Evolutionary conservation across 805 yeast species (phyloP).

Genomic region (Kuraishia capsulata): DNA sequence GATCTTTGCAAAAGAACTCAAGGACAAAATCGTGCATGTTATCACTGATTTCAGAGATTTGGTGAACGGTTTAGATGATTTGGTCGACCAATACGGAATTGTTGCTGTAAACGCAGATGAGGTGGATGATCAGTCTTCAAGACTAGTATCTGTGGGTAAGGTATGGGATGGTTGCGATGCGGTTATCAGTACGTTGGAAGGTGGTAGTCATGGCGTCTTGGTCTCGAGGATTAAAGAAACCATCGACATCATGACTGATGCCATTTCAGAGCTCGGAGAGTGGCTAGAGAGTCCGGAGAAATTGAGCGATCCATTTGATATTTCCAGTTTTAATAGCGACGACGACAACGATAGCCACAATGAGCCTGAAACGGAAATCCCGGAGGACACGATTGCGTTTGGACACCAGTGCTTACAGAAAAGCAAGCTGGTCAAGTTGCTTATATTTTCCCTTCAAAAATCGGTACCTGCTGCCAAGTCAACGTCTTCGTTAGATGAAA

Average conservation of each 20-base stretch:
- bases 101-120: constrained; percentile 9
- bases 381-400: constrained; percentile 24
- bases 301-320: constrained; percentile 26
- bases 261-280: constrained; percentile 55
- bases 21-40: constrained; percentile 12
- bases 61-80: constrained; percentile 12
- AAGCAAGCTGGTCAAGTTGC: constrained; percentile 45
- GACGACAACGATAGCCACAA: constrained; percentile 17
- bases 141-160: constrained; percentile 55
- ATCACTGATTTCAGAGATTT: constrained; percentile 7
- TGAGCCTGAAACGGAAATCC: constrained; percentile 5
- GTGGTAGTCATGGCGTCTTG: constrained; percentile 47
- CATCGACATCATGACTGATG: constrained; percentile 45
- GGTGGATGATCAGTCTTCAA: constrained; percentile 21
- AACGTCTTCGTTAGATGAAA: constrained; percentile 4
- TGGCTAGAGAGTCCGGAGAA: constrained; percentile 61
- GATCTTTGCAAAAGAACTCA: constrained; percentile 21
- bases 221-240: constrained; percentile 35
- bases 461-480: constrained; percentile 35
- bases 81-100: constrained; percentile 10
- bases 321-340: constrained; percentile 8
- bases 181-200: constrained; percentile 28
- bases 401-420: constrained; percentile 42
- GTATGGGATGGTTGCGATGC: constrained; percentile 64
- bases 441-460: constrained; percentile 49